phyloP scores from a whole-genome alignment of 805 yeast genomes.

The Candida chilensis region DNA sequence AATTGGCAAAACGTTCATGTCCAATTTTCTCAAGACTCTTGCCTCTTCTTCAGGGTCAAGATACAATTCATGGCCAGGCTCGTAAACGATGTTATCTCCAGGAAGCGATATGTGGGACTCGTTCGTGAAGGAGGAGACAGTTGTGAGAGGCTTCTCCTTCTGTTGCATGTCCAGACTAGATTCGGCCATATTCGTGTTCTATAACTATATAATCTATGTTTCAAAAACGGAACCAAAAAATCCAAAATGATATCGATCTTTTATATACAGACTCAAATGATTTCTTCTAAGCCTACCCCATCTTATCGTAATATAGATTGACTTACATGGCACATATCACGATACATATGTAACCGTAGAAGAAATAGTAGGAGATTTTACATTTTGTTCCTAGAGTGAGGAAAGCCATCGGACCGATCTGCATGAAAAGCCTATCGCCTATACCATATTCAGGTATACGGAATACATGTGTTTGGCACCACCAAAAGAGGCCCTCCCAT shows the following conservation, averaged over 20 bases:
- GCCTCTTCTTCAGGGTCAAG: constrained; percentile 12
- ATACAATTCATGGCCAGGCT: constrained; percentile 3
- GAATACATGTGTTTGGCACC: background rate
- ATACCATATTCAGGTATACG: background rate
- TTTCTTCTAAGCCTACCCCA: too few relatives aligned
- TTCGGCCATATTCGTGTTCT: background rate
- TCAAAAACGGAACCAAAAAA: too few relatives aligned
- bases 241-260: too few relatives aligned
- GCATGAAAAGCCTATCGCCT: background rate
- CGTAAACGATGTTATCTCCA: background rate
- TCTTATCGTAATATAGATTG: too few relatives aligned
- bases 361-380: background rate
- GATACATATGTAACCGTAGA: background rate
- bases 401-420: background rate
- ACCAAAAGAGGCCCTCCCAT: background rate
- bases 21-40: constrained; percentile 30
- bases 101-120: too few relatives aligned
- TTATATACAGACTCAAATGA: too few relatives aligned
- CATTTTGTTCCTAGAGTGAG: background rate
- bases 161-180: background rate
- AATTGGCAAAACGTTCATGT: constrained; percentile 30
- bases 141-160: background rate
- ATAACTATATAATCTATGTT: too few relatives aligned
- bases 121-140: too few relatives aligned
- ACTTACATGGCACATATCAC: background rate